phyloP scores from a whole-genome alignment of 805 yeast genomes.

The Barnettozyma siamensis region DNA sequence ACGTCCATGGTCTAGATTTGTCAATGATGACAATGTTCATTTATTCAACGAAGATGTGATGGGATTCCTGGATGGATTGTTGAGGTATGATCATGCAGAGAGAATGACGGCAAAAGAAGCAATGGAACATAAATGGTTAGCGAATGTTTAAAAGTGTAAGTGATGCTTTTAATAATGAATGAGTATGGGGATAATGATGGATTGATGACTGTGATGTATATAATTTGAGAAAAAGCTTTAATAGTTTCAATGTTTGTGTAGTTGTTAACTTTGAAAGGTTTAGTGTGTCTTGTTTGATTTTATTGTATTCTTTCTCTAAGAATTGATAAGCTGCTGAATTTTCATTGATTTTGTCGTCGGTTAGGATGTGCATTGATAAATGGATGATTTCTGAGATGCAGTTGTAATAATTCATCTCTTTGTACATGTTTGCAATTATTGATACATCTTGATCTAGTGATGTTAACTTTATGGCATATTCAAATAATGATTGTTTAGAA shows the following conservation, averaged over 20 bases:
- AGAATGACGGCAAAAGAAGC: conserved; percentile 88
- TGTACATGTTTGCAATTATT: background rate
- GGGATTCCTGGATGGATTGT: conserved; percentile 66
- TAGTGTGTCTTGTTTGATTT: background rate
- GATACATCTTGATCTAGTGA: background rate
- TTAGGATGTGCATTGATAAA: background rate
- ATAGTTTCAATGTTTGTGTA: background rate
- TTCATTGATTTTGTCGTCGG: background rate
- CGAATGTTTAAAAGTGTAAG: conserved; percentile 20
- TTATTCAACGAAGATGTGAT: conserved; percentile 50
- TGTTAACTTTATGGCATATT: background rate
- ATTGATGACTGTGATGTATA: background rate
- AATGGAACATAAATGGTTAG: conserved; percentile 68
- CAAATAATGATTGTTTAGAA: background rate
- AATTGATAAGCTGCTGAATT: background rate
- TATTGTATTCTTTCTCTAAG: background rate
- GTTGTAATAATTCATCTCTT: background rate
- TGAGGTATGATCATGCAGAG: conserved; percentile 82
- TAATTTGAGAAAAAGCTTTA: background rate
- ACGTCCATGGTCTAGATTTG: conserved; percentile 62
- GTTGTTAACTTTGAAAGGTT: background rate
- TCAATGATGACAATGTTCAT: conserved; percentile 47
- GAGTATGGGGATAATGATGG: too few species aligned
- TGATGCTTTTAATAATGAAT: conserved; percentile 1
- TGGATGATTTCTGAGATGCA: background rate